Base-by-base conservation (phyloP, 495 filamentous ascomycete genomes). In the Diplogelasinospora grovesii region DNA sequence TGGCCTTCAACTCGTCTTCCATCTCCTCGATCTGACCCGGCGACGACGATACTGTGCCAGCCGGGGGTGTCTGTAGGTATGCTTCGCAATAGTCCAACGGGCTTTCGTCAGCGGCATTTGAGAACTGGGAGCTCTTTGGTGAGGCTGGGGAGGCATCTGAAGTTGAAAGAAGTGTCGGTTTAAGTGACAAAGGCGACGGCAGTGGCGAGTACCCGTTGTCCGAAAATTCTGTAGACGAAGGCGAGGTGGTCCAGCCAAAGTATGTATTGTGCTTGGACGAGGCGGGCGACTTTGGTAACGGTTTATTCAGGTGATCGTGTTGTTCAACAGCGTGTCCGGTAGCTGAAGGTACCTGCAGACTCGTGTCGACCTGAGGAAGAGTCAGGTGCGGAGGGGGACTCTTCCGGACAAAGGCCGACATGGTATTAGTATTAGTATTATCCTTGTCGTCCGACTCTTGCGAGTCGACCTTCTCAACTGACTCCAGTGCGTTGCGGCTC, bases 1-100 rank as follows among this genome's bases (percentile, higher is more conserved):
- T 89, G 58, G 89, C 83, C 46, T 85, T 83, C 59, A 98, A 63
- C 69, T 98, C 92, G 51, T 87, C 85, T 69, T 96, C 89, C 68
- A 98, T 77, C 52, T 93, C 89, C 53, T 83, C 72, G 60, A 83
- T 60, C 45, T 71, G 55, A 39, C 45, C 39, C 37, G 60, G 38
- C 13, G 69, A 59, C 31, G 60, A 42, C 45, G 60, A 48, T 39
- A 59, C 48, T 43, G 59, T 51, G 45, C 53, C 49, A 40, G 63
- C 57, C 43, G 64, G 36, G 48, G 67, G 68, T 50, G 70, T 70
- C 48, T 68, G 63, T 29, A 70, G 44, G 50, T 67, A 65, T 20
- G 57, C 60, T 50, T 71, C 70, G 51, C 61, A 65, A 47, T 69
- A 70, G 23, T 63, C 60, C 25, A 64, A 27, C 3, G 49, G 32